Conservation (phyloP, 2,329 filamentous ascomycete genomes). For the Penicillium sp. region DNA sequence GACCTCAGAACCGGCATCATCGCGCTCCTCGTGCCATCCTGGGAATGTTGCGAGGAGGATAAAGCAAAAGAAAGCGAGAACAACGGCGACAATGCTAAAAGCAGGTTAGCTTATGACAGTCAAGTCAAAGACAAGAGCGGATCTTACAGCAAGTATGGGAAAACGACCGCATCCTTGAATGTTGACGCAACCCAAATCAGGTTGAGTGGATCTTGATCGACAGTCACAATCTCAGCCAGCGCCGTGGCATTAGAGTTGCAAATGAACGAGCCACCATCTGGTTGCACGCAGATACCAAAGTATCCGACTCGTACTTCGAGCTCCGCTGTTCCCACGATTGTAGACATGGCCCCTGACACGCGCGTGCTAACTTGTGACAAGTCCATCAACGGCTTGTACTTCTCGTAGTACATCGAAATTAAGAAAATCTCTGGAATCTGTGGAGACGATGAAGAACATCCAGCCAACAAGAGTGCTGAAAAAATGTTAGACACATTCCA, state of each 20-base stretch:
- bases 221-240: constrained; percentile 77
- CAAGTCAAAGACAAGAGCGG: background rate
- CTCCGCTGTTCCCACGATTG: constrained; percentile 78
- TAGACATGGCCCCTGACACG: constrained; percentile 75
- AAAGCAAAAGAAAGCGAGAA: constrained; percentile 94
- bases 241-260: constrained; percentile 97
- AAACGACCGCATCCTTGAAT: constrained; percentile 98
- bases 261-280: constrained; percentile 82
- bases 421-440: constrained; percentile 95
- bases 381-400: constrained; percentile 73
- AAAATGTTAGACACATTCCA: constrained; percentile 21
- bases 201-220: constrained; percentile 93
- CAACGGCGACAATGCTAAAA: constrained; percentile 84
- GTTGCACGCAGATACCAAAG: constrained; percentile 94
- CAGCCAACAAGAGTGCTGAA: constrained; percentile 83
- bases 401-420: constrained; percentile 93
- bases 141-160: constrained; percentile 86
- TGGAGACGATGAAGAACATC: constrained; percentile 93
- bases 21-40: constrained; percentile 89
- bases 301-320: constrained; percentile 92
- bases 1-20: constrained; percentile 72
- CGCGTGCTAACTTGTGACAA: constrained; percentile 87
- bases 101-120: constrained; percentile 4
- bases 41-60: constrained; percentile 93
- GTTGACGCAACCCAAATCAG: constrained; percentile 94